A percentile compares a stretch with the other conserved stretches of the same genome.
phyloP scores from a whole-genome alignment of 352 stramenopile genomes.

The Globisporangium takayamanum region DNA sequence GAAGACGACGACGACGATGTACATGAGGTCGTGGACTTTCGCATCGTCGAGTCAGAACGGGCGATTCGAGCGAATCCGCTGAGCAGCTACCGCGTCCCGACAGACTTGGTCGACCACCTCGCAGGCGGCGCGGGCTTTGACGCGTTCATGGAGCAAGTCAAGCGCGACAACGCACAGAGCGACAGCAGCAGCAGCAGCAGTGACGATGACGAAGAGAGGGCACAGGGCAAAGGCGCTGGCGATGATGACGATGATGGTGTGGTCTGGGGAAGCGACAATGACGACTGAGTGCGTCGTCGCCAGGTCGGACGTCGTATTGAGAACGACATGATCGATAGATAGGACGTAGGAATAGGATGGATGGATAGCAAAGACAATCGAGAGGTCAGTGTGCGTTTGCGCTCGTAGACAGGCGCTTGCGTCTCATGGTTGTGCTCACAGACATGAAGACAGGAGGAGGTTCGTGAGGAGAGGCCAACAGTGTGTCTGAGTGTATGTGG shows the following conservation, averaged over 20 bases:
- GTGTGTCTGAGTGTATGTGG: not conserved
- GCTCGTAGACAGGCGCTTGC: too few species aligned
- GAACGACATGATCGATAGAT: too few species aligned
- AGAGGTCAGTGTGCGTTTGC: too few species aligned
- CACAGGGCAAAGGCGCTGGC: too few species aligned
- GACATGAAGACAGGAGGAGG: too few species aligned
- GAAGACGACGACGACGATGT: constrained; percentile 30
- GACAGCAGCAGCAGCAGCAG: constrained; percentile 19
- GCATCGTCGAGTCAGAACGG: constrained; percentile 62
- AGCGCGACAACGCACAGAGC: constrained; percentile 47
- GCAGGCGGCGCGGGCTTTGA: constrained; percentile 66
- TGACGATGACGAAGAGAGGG: too few species aligned
- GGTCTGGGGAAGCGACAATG: constrained; percentile 17
- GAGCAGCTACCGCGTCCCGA: constrained; percentile 78
- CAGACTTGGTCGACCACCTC: constrained; percentile 78
- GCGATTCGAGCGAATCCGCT: constrained; percentile 59
- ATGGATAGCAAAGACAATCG: too few species aligned
- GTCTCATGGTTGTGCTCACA: too few species aligned
- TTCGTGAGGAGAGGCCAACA: too few species aligned
- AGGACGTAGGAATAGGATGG: too few species aligned
- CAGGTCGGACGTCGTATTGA: too few species aligned
- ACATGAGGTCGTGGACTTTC: constrained; percentile 62
- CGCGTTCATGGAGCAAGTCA: constrained; percentile 78
- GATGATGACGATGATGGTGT: constrained; percentile 12
- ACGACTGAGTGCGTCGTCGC: not conserved